Evolutionary conservation across 345 rosid species (phyloP).

Genomic region (Hibiscus mutabilis): DNA sequence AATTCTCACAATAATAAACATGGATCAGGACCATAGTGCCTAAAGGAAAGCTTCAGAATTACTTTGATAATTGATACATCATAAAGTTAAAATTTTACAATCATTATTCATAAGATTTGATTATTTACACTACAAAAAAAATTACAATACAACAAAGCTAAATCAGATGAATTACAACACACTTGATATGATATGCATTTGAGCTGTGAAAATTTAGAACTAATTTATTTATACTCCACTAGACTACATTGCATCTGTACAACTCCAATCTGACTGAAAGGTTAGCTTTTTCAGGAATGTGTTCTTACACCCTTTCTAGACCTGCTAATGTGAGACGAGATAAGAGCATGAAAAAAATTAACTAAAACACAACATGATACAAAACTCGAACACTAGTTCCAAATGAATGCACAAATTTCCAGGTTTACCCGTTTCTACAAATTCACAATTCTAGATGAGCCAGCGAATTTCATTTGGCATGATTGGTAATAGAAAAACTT

Average conservation of each 20-base stretch:
- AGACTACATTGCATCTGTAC: slow-evolving; percentile 14
- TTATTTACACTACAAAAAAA: neutral
- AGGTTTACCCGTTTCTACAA: slow-evolving; percentile 9
- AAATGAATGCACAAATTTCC: neutral
- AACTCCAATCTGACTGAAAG: slow-evolving; percentile 8
- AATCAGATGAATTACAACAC: neutral
- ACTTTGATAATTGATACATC: too few species aligned
- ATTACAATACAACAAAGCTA: neutral
- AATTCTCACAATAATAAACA: too few species aligned
- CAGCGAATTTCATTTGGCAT: slow-evolving; percentile 5
- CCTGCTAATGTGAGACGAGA: neutral
- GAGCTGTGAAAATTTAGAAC: neutral
- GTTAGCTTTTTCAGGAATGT: neutral
- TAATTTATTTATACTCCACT: slow-evolving; percentile 7
- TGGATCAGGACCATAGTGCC: too few species aligned
- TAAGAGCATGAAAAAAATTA: too few species aligned
- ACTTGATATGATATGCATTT: neutral
- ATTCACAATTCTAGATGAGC: slow-evolving; percentile 21
- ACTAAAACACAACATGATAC: neutral
- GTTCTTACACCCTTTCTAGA: neutral
- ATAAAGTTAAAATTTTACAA: neutral
- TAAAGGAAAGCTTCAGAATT: too few species aligned
- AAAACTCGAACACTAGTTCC: neutral
- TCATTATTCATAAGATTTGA: neutral
- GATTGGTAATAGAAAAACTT: neutral